Evolutionary conservation across 768 basidiomycete genomes (phyloP).

Genomic region (Mrakia hoshinonis): DNA sequence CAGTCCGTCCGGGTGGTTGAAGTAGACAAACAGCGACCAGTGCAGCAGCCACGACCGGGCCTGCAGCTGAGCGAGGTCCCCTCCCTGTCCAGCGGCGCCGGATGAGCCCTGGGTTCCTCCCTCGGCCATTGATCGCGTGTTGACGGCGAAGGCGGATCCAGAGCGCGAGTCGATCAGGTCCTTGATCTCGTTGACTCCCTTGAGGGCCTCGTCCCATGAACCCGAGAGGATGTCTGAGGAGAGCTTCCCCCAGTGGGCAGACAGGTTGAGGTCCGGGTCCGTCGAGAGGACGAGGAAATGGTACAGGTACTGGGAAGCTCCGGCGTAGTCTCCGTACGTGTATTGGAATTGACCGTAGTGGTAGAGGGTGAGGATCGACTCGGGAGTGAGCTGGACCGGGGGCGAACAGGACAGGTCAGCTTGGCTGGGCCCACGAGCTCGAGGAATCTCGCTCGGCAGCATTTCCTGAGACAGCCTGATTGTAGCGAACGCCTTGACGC

Average conservation of each 20-base stretch:
- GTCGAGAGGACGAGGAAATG: slow-evolving; percentile 97
- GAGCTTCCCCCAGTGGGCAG: slow-evolving; percentile 98
- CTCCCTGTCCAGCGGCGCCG: slow-evolving; percentile 34
- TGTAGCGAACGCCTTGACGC: no score
- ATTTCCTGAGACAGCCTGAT: no score
- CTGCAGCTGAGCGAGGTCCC: slow-evolving; percentile 72
- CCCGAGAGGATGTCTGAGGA: slow-evolving; percentile 92
- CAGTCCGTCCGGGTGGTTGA: slow-evolving; percentile 86
- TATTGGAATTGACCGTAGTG: slow-evolving; percentile 98
- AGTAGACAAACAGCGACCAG: slow-evolving; percentile 98
- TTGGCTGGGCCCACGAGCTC: no score
- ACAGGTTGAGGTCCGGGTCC: slow-evolving; percentile 82
- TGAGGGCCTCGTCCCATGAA: slow-evolving; percentile 87
- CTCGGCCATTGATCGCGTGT: slow-evolving; percentile 14
- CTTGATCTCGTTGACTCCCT: slow-evolving; percentile 89
- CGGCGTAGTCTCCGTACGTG: slow-evolving; percentile 94
- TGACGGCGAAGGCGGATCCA: slow-evolving; percentile 30
- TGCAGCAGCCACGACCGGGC: slow-evolving; percentile 93
- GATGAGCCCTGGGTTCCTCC: slow-evolving; percentile 41
- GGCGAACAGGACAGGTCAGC: neutral
- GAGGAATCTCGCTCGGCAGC: no score
- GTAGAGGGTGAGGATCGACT: slow-evolving; percentile 91
- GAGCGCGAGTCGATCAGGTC: slow-evolving; percentile 79
- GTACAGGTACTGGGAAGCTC: slow-evolving; percentile 94
- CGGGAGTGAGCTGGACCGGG: slow-evolving; percentile 64